Evolutionary conservation across 148 eudicot species (phyloP).

Genomic region (Fallopia convolvulus): DNA sequence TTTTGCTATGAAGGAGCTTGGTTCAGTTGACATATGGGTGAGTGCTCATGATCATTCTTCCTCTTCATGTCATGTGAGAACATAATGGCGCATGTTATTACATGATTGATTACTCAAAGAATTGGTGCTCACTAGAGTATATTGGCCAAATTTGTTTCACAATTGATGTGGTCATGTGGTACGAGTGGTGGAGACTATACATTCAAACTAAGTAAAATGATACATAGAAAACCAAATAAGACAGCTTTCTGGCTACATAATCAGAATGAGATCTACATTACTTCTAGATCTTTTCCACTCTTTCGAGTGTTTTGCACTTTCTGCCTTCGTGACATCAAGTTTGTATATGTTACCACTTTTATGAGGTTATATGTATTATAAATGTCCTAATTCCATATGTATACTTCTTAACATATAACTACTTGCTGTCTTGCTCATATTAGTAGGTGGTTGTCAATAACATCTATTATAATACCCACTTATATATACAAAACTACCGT

Average conservation of each 20-base stretch:
- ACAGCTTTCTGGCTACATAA: neutral
- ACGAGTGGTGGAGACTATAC: neutral
- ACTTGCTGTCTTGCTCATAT: neutral
- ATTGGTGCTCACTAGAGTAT: neutral
- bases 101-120: neutral
- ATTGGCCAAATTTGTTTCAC: neutral
- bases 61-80: neutral
- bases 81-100: neutral
- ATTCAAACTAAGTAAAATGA: neutral
- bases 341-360: neutral
- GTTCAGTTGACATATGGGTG: conserved; percentile 94
- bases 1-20: conserved; percentile 70
- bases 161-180: neutral
- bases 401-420: neutral
- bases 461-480: neutral
- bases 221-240: neutral
- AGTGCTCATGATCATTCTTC: conserved; percentile 16
- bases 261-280: neutral
- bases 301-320: neutral
- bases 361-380: too few species aligned
- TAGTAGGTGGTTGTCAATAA: neutral
- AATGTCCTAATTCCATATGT: neutral
- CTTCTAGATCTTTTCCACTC: neutral
- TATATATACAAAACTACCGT: neutral
- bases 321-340: neutral